phyloP scores from a whole-genome alignment of 192 early-diverging fungal species.

The Backusella westeae region DNA sequence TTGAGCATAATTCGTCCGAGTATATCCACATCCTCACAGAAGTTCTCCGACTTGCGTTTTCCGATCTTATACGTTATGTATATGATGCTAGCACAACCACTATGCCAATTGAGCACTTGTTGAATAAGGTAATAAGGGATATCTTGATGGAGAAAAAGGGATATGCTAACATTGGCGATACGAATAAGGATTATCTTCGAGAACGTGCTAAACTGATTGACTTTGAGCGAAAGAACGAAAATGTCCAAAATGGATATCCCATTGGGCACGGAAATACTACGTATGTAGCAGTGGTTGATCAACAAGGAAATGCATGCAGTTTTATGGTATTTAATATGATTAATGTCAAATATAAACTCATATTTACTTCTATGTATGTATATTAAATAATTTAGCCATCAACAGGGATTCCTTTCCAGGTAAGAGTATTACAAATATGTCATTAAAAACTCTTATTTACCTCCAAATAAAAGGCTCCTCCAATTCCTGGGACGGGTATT shows the following conservation, averaged over 20 bases:
- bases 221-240: conserved; percentile 39
- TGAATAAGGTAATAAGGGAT: conserved; percentile 36
- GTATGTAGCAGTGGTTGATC: conserved; percentile 69
- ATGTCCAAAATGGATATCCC: conserved; percentile 54
- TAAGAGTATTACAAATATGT: conserved; percentile 27
- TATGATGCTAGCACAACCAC: conserved; percentile 54
- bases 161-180: too few relatives aligned
- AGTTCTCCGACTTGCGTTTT: conserved; percentile 69
- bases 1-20: conserved; percentile 53
- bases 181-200: conserved; percentile 45
- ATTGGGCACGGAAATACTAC: conserved; percentile 63
- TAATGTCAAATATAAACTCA: conserved; percentile 26
- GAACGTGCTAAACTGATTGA: conserved; percentile 56
- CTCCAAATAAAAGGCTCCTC: conserved; percentile 34
- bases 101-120: conserved; percentile 48
- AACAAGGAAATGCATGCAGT: conserved; percentile 76
- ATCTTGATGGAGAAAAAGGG: too few relatives aligned
- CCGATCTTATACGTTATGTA: conserved; percentile 60
- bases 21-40: conserved; percentile 72
- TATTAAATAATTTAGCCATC: conserved; percentile 63
- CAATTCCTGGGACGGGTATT: conserved; percentile 57
- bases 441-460: too few relatives aligned
- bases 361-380: conserved; percentile 58
- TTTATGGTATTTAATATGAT: conserved; percentile 50
- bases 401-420: conserved; percentile 39